A percentile compares a stretch with the other conserved stretches of the same genome.
Evolutionary conservation across 2,329 filamentous ascomycete species (phyloP).

Genomic region (Colletotrichum phormii): DNA sequence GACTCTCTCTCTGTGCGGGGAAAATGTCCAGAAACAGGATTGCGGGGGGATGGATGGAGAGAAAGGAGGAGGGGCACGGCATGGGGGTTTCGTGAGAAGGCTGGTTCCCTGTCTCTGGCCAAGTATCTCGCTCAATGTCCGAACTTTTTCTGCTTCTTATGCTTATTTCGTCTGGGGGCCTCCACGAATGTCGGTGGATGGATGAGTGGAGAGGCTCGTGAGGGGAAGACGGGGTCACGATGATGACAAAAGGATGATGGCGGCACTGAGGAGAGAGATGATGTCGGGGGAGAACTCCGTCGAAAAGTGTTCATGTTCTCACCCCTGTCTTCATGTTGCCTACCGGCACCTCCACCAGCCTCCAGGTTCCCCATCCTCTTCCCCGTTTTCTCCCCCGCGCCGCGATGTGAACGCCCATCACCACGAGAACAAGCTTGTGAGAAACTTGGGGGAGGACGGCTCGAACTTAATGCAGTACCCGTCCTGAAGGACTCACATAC

Average conservation of each 20-base stretch:
- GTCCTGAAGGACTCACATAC: not conserved
- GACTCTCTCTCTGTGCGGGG: constrained; percentile 5
- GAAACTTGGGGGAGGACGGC: not conserved
- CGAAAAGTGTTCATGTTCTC: not conserved
- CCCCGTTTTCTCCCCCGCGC: not conserved
- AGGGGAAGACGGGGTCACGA: not conserved
- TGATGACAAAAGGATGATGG: not conserved
- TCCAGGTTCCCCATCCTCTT: not conserved
- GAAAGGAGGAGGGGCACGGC: not conserved
- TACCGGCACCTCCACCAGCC: not conserved
- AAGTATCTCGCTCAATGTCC: not conserved
- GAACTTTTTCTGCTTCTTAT: constrained; percentile 1
- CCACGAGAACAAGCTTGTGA: not conserved
- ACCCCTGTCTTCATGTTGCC: not conserved
- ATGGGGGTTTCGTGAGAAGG: not conserved
- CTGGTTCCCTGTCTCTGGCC: not conserved
- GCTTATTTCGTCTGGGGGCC: constrained; percentile 13
- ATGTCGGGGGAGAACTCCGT: not conserved
- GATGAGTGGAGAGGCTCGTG: not conserved
- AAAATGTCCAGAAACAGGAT: constrained; percentile 2
- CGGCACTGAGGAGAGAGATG: not conserved
- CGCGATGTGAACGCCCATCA: not conserved
- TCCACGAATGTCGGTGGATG: not conserved
- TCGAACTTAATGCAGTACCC: not conserved
- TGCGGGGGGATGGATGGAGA: constrained; percentile 13